Evolutionary conservation across 495 filamentous ascomycete species (phyloP).

Genomic region (Hyaloscypha finlandica): DNA sequence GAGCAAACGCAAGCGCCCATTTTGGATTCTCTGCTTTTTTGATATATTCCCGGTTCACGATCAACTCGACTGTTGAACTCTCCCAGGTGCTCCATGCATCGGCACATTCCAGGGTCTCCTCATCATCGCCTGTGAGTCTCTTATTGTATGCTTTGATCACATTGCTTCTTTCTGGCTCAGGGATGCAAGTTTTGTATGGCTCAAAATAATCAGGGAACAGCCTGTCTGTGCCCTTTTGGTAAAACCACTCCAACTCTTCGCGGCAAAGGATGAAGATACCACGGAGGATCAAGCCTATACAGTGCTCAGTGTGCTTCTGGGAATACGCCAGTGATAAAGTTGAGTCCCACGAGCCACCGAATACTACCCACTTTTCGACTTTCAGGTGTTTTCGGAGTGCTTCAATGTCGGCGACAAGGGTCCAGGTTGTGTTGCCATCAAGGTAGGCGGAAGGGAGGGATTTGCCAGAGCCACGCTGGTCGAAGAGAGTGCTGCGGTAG

Average conservation of each 20-base stretch:
- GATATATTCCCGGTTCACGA: constrained; percentile 29
- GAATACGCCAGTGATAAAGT: constrained; percentile 46
- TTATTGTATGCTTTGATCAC: constrained; percentile 39
- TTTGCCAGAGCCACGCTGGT: constrained; percentile 50
- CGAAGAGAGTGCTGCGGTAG: constrained; percentile 48
- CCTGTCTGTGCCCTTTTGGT: constrained; percentile 30
- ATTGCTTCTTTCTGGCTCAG: constrained; percentile 37
- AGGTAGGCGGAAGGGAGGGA: constrained; percentile 43
- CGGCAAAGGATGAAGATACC: constrained; percentile 43
- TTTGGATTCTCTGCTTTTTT: constrained; percentile 37
- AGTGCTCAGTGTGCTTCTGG: constrained; percentile 41
- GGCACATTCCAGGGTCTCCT: constrained; percentile 32
- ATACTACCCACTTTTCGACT: constrained; percentile 48
- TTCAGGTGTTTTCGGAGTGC: constrained; percentile 40
- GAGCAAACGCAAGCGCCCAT: constrained; percentile 40
- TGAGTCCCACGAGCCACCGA: constrained; percentile 52
- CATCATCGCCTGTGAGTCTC: constrained; percentile 35
- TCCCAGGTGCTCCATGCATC: constrained; percentile 43
- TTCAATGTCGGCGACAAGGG: constrained; percentile 48
- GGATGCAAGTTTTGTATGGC: constrained; percentile 37
- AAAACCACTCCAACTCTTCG: constrained; percentile 38
- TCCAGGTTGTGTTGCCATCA: constrained; percentile 45
- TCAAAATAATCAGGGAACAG: constrained; percentile 48
- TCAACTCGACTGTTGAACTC: constrained; percentile 36
- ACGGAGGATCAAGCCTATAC: constrained; percentile 40